These are phyloP conservation scores for Coemansia asiatica DNA, from an alignment of 192 early-diverging fungal genomes.

Conservation along the genomic window DNA sequence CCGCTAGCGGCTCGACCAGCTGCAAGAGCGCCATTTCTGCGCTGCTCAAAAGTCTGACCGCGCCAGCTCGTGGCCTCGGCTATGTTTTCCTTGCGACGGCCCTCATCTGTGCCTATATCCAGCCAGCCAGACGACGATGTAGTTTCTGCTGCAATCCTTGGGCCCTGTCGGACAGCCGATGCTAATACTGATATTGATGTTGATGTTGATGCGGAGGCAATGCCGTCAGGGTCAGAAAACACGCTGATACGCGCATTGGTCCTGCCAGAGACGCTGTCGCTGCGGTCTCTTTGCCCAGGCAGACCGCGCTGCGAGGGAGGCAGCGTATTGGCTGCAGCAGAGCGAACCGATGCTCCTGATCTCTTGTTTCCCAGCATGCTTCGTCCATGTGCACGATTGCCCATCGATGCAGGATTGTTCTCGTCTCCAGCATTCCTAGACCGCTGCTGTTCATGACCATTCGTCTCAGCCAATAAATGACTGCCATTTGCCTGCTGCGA, in stretches of 20 bases:
- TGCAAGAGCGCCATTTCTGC: not conserved
- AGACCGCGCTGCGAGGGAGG: slow-evolving; percentile 30
- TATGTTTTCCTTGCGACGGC: slow-evolving; percentile 71
- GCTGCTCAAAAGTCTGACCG: slow-evolving; percentile 60
- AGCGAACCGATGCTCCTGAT: slow-evolving; percentile 18
- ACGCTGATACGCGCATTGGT: slow-evolving; percentile 42
- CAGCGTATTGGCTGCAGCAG: slow-evolving; percentile 36
- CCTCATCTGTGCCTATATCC: slow-evolving; percentile 61
- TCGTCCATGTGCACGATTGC: slow-evolving; percentile 1
- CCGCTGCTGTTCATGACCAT: not conserved
- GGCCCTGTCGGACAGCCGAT: not conserved
- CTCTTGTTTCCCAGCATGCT: slow-evolving; percentile 43
- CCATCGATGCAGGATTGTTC: slow-evolving; percentile 7
- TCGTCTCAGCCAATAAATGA: too few relatives aligned
- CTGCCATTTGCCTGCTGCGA: not conserved
- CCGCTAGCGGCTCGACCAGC: slow-evolving; percentile 2
- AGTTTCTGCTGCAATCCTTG: not conserved
- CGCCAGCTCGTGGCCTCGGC: slow-evolving; percentile 62
- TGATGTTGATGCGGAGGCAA: slow-evolving; percentile 1
- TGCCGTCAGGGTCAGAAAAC: slow-evolving; percentile 31
- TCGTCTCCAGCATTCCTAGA: not conserved
- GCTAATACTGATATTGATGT: too few relatives aligned
- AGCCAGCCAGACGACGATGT: slow-evolving; percentile 52
- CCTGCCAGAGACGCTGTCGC: not conserved
- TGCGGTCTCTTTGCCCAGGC: not conserved